These are phyloP conservation scores for Hordeum pubiflorum DNA, from an alignment of 202 grass and related monocot species.

Conservation along the genomic window DNA sequence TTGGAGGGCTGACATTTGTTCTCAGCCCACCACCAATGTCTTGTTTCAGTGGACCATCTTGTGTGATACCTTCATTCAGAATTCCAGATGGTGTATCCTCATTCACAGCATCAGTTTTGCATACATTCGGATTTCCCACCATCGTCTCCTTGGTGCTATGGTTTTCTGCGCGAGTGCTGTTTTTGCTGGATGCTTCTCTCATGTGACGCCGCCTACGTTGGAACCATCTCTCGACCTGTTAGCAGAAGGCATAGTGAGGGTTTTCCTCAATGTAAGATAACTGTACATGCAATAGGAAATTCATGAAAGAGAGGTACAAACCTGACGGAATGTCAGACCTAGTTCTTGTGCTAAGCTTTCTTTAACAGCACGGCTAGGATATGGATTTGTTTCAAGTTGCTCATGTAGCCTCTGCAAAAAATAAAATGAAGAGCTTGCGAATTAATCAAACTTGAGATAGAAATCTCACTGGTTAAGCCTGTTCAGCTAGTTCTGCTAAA, in stretches of 20 bases:
- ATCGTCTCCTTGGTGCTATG: neutral
- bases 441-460: constrained; percentile 12
- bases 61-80: neutral
- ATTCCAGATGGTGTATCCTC: neutral
- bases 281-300: neutral
- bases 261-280: constrained; percentile 13
- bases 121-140: constrained; percentile 4
- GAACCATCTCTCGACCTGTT: constrained; percentile 72
- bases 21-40: neutral
- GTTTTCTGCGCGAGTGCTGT: constrained; percentile 8
- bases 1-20: neutral
- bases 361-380: constrained; percentile 57
- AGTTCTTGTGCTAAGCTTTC: constrained; percentile 67
- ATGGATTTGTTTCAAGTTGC: constrained; percentile 48
- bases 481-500: neutral
- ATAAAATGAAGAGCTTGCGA: constrained; percentile 11
- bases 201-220: constrained; percentile 32
- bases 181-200: constrained; percentile 26
- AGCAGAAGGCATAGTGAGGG: constrained; percentile 8
- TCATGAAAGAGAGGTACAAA: neutral
- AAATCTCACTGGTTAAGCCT: neutral
- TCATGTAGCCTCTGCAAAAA: constrained; percentile 57
- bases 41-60: neutral
- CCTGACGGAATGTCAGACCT: constrained; percentile 54
- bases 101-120: neutral